A percentile compares a stretch with the other conserved stretches of the same genome.
phyloP scores from a whole-genome alignment of 352 stramenopile species.

The Globisporangium yorkense region DNA sequence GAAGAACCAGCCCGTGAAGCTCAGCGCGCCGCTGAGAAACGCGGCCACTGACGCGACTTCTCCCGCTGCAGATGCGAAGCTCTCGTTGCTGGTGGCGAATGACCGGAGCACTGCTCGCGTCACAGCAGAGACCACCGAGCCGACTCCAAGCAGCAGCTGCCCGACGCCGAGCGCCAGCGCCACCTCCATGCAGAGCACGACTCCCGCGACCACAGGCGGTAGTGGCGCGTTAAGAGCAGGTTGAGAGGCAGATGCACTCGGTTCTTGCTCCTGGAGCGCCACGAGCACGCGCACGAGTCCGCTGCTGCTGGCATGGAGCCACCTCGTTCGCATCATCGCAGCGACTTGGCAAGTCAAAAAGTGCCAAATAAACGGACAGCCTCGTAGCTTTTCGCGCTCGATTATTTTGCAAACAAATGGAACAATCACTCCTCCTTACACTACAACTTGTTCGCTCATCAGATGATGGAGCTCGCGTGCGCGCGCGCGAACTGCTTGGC shows the following conservation, averaged over 20 bases:
- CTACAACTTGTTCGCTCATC: constrained; percentile 5
- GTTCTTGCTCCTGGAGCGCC: constrained; percentile 3
- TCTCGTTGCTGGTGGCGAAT: not conserved
- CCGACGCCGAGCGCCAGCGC: constrained; percentile 18
- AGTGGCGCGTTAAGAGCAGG: not conserved
- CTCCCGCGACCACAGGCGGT: constrained; percentile 13
- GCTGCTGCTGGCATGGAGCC: constrained; percentile 13
- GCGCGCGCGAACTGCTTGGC: constrained; percentile 19
- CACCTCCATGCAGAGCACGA: constrained; percentile 44
- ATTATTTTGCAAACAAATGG: not conserved
- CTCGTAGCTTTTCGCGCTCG: not conserved
- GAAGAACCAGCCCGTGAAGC: constrained; percentile 33
- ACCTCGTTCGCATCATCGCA: not conserved
- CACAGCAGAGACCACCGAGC: constrained; percentile 15
- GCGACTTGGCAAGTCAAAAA: not conserved
- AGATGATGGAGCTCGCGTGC: constrained; percentile 24
- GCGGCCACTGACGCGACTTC: constrained; percentile 9
- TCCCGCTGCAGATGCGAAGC: not conserved
- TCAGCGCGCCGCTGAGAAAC: constrained; percentile 25
- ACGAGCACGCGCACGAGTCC: constrained; percentile 22
- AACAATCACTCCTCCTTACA: not conserved
- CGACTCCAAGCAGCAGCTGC: constrained; percentile 29
- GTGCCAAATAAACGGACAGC: not conserved
- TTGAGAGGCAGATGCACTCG: not conserved
- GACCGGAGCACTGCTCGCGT: constrained; percentile 1